Percentiles rank a stretch among this genome's conserved stretches.
These are phyloP conservation scores for Hypoxylon sp. DNA, from an alignment of 2,329 filamentous ascomycete species.

Conservation along the genomic window DNA sequence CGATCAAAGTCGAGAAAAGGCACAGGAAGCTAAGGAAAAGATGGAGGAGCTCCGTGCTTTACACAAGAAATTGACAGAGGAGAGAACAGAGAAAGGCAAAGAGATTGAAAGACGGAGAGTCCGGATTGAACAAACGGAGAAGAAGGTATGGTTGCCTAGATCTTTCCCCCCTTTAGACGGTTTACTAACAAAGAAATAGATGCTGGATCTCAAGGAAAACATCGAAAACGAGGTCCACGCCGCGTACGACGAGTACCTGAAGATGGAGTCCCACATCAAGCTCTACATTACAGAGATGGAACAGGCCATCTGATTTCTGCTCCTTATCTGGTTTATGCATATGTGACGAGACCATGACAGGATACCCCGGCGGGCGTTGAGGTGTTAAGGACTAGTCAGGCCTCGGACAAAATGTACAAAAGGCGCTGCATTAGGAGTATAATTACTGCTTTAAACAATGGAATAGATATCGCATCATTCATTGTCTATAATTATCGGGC, in stretches of 20 bases:
- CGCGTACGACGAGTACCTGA: constrained; percentile 94
- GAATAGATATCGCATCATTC: constrained; percentile 25
- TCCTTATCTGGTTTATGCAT: constrained; percentile 41
- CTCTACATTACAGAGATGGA: constrained; percentile 99
- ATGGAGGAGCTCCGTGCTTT: constrained; percentile 91
- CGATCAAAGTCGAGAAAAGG: constrained; percentile 84
- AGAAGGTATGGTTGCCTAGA: constrained; percentile 78
- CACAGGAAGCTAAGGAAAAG: constrained; percentile 82
- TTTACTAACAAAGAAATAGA: constrained; percentile 69
- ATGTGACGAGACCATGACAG: constrained; percentile 53
- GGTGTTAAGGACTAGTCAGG: constrained; percentile 40
- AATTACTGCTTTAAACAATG: constrained; percentile 13
- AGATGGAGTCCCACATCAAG: constrained; percentile 97
- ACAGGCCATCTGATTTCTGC: constrained; percentile 74
- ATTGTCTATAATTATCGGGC: constrained; percentile 4
- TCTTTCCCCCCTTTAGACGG: constrained; percentile 7
- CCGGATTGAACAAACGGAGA: constrained; percentile 98
- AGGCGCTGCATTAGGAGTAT: constrained; percentile 13
- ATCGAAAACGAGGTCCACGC: constrained; percentile 94
- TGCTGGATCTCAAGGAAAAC: constrained; percentile 97
- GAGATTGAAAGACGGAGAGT: constrained; percentile 94
- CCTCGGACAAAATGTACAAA: constrained; percentile 22
- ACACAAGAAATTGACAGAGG: constrained; percentile 85
- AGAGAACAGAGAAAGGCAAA: constrained; percentile 86
- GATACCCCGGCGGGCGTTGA: constrained; percentile 63